Evolutionary conservation across 2,329 filamentous ascomycete genomes (phyloP).

Genomic region (Coniochaeta sp.): DNA sequence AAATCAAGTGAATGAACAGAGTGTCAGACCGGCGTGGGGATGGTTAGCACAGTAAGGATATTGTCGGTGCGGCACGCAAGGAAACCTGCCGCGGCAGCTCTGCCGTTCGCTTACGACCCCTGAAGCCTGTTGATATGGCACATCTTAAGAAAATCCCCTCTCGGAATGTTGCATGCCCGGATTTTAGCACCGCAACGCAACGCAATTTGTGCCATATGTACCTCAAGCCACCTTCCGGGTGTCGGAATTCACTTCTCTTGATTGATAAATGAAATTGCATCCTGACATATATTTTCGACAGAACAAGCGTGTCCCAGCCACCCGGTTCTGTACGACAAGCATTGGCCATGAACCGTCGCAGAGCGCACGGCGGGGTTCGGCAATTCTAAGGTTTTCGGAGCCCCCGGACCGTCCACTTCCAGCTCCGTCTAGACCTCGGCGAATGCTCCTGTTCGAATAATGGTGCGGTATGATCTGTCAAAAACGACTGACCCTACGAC

Average conservation of each 20-base stretch:
- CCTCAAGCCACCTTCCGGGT: not conserved
- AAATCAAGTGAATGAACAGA: no score
- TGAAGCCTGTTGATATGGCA: conserved; percentile 15
- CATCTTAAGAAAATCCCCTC: conserved; percentile 19
- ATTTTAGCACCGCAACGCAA: conserved; percentile 1
- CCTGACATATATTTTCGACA: not conserved
- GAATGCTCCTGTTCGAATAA: not conserved
- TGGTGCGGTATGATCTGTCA: not conserved
- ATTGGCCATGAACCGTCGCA: not conserved
- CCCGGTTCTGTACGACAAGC: not conserved
- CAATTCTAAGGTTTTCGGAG: not conserved
- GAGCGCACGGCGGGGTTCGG: not conserved
- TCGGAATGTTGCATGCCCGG: conserved; percentile 1
- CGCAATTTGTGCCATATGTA: not conserved
- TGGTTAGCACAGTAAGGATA: no score
- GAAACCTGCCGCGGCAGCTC: not conserved
- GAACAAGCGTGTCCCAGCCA: not conserved
- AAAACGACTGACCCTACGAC: not conserved
- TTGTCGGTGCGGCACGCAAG: no score
- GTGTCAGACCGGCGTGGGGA: no score
- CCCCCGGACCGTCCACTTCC: not conserved
- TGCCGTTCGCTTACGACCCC: not conserved
- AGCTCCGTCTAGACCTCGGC: not conserved
- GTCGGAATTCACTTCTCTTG: not conserved
- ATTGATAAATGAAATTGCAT: not conserved